Base-by-base conservation (phyloP, 768 basidiomycete species). In the Leccinum subtestaceum region DNA sequence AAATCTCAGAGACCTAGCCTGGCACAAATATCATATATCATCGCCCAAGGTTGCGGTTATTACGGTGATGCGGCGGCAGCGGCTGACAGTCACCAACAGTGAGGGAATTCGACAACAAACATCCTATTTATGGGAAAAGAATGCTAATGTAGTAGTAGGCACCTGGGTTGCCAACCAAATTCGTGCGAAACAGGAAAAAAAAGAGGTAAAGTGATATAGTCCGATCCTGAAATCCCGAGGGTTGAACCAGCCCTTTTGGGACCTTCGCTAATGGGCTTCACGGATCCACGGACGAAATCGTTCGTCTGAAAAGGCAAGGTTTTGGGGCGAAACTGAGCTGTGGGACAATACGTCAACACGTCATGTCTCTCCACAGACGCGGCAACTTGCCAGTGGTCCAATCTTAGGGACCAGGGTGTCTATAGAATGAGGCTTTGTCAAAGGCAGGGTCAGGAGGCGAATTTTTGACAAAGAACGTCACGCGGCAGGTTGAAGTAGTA, bases 281-380 rank as follows among this genome's bases (percentile, higher is more conserved):
- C 53, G 61, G 57, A 59, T 66, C 57, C 56, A 31, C 56, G 50
- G 60, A 47, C 34, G 51, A 4, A 49, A 48, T 63, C 27, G 51
- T 43, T 43, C 49, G 52, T 53, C 56, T 47, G 49, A 47, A 53
- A 53, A 43, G 32, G 63, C 21, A 58, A 54, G 46, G 49, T 56
- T 66, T 67, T 23, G 46, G 52, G 51, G 52, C 47, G 49, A 52
- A 52, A 55, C 55, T 31, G 60, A 57, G 56, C 29, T 56, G 49
- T 49, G 43, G 55, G 32, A 52, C 4, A 54, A 59, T 63, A 67
- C 66, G 66, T 67, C 3, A 54, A 59, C 63, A 67, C 67, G 66
- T 67, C 67, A 69, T 66, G 60, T 52, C 60, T 52, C 64, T 58
- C 66, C 58, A 58, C 66, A 63, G 40, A 65, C 5, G 43, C 60